Base-by-base conservation (phyloP, 768 basidiomycete species). In the Kwoniella shandongensis region DNA sequence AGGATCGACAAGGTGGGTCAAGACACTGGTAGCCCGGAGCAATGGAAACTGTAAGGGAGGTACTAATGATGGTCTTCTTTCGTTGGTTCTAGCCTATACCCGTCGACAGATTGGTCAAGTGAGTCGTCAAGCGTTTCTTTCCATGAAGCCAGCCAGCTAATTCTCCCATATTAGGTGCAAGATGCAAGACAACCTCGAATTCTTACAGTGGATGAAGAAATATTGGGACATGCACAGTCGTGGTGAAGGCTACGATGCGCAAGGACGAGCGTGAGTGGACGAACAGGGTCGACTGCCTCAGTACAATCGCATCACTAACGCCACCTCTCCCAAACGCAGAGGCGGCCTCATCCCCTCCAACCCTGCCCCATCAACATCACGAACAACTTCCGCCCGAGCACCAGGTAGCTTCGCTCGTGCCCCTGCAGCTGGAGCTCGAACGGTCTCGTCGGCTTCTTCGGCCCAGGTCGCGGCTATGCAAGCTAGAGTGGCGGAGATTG, bases 101-200 rank as follows among this genome's bases (percentile, higher is more conserved):
- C 6, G 88, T 99, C n/a, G 94, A 98, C 67, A 87, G 82, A 69
- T 85, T 99, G 35, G 85, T 89, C 45, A 93, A 93, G 79, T 99
- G 61, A 62, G 70, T 63, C 15, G 38, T 12, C 29, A 1, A 25
- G 22, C 11, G 41, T 25, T 35, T 56, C 17, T 41, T 4, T 41
- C 51, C 51, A 29, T 20, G 11, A 11, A n/a, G 11, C 20, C 20
- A 41, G 20, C 41, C 44, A 23, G 15, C 17, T 4, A 35, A 11
- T n/a, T 22, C 13, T 4, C 40, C 50, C 23, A 6, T 49, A 22
- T 10, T n/a, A 72, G 70, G 41, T 73, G 96, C 81, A 98, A 97
- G 81, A 98, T 98, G 93, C 94, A 97, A 87, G 96, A 98, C 78
- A 99, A 99, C 77, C 86, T 99, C 66, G 96, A 99, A 73, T 98